These are phyloP conservation scores for Anthostomella pinea DNA, from an alignment of 2,329 filamentous ascomycete species.

Conservation along the genomic window DNA sequence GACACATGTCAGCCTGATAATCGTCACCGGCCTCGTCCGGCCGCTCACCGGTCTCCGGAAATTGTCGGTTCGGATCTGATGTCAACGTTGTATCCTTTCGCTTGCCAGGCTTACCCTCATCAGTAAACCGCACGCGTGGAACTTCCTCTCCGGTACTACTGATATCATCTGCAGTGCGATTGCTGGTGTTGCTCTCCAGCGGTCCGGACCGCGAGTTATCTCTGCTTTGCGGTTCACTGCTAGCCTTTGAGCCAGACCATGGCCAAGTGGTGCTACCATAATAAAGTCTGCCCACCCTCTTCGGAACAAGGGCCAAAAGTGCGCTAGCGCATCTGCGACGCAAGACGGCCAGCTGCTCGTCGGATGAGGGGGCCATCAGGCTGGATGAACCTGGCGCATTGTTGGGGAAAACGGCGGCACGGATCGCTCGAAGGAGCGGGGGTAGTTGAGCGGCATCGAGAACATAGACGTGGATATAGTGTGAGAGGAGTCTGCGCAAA, in stretches of 20 bases:
- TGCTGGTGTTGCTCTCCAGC: constrained; percentile 21
- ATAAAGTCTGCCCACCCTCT: constrained; percentile 47
- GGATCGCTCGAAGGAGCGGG: constrained; percentile 65
- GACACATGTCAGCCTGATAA: constrained; percentile 21
- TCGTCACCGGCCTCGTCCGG: constrained; percentile 20
- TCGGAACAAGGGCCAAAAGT: constrained; percentile 48
- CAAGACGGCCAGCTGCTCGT: constrained; percentile 59
- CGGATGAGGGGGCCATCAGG: constrained; percentile 57
- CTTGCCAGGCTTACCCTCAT: constrained; percentile 23
- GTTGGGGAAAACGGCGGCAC: constrained; percentile 81
- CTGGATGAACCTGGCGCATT: constrained; percentile 68
- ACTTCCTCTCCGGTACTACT: constrained; percentile 24
- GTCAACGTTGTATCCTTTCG: constrained; percentile 28
- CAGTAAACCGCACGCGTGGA: constrained; percentile 24
- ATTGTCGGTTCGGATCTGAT: constrained; percentile 20
- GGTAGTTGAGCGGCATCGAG: constrained; percentile 65
- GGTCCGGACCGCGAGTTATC: constrained; percentile 28
- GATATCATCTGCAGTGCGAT: constrained; percentile 22
- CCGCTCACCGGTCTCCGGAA: too few relatives aligned
- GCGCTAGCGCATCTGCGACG: constrained; percentile 65
- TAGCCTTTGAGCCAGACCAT: constrained; percentile 27
- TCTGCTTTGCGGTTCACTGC: constrained; percentile 11
- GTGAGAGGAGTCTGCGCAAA: constrained; percentile 53
- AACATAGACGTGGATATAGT: constrained; percentile 54
- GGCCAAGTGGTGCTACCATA: constrained; percentile 39